Percentiles rank a stretch among this genome's conserved stretches.
These are phyloP conservation scores for Glomus cerebriforme DNA, from an alignment of 192 early-diverging fungal species.

Conservation along the genomic window DNA sequence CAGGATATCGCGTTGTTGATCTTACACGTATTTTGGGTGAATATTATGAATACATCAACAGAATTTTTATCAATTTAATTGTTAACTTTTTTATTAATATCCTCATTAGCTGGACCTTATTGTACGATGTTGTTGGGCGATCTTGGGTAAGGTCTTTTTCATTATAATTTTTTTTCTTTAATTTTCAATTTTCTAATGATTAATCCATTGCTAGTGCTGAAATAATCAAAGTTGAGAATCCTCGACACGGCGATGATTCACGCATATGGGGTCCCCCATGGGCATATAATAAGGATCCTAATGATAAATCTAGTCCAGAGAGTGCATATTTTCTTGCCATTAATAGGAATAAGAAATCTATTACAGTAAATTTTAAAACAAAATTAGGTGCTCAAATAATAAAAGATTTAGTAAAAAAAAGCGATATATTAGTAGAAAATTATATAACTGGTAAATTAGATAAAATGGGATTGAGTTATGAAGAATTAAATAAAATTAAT, in stretches of 20 bases:
- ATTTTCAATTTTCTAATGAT: background rate
- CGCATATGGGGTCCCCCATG: constrained; percentile 81
- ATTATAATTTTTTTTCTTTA: background rate
- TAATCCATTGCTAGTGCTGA: constrained; percentile 60
- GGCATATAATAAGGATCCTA: constrained; percentile 41
- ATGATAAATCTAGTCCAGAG: constrained; percentile 51
- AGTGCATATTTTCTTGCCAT: constrained; percentile 89
- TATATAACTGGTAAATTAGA: constrained; percentile 88
- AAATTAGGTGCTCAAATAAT: constrained; percentile 65
- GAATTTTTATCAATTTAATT: background rate
- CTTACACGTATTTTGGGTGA: constrained; percentile 68
- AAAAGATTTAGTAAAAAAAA: constrained; percentile 60
- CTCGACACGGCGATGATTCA: constrained; percentile 83
- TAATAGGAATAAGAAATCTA: constrained; percentile 91
- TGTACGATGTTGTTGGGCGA: constrained; percentile 81
- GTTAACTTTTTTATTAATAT: background rate
- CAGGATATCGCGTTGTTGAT: constrained; percentile 70
- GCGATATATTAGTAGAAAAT: constrained; percentile 91
- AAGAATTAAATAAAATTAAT: constrained; percentile 66
- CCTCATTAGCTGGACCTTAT: constrained; percentile 66
- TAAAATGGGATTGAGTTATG: constrained; percentile 74
- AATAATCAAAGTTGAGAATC: constrained; percentile 89
- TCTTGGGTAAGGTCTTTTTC: constrained; percentile 55
- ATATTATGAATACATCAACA: background rate
- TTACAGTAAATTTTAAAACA: constrained; percentile 83